phyloP scores from a whole-genome alignment of 768 basidiomycete species.

The Mycena filopes region DNA sequence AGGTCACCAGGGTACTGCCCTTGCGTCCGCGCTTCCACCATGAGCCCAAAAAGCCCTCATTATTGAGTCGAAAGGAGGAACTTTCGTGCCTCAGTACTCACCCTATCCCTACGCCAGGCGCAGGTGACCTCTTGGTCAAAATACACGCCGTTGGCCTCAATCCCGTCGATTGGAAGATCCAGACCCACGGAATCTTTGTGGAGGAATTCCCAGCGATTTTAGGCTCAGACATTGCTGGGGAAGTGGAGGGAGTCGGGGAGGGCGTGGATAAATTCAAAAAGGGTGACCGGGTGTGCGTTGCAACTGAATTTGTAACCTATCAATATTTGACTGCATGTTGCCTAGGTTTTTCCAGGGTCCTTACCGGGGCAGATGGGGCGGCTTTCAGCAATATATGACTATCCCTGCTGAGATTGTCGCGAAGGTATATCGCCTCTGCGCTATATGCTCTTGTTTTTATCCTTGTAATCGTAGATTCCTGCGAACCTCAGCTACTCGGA shows the following conservation, averaged over 20 bases:
- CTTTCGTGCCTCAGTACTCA: slow-evolving; percentile 36
- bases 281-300: slow-evolving; percentile 46
- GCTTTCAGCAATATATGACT: slow-evolving; percentile 43
- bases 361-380: neutral
- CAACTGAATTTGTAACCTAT: slow-evolving; percentile 25
- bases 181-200: slow-evolving; percentile 34
- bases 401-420: slow-evolving; percentile 35
- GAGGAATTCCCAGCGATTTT: slow-evolving; percentile 40
- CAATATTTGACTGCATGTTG: neutral
- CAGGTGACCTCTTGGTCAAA: slow-evolving; percentile 45
- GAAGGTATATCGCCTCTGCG: slow-evolving; percentile 22
- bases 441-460: neutral
- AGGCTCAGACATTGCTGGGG: slow-evolving; percentile 45
- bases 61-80: neutral
- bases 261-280: slow-evolving; percentile 44
- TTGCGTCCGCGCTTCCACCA: too few relatives aligned
- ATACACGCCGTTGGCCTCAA: slow-evolving; percentile 42
- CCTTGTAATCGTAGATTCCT: slow-evolving; percentile 44
- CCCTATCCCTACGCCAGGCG: slow-evolving; percentile 35
- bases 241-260: slow-evolving; percentile 46
- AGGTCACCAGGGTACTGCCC: too few relatives aligned
- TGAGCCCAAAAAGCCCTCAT: slow-evolving; percentile 6
- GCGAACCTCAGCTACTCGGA: slow-evolving; percentile 49
- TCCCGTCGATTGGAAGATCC: slow-evolving; percentile 49
- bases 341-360: neutral